Conservation (phyloP, 805 yeast species). For the Huiozyma sinensis region DNA sequence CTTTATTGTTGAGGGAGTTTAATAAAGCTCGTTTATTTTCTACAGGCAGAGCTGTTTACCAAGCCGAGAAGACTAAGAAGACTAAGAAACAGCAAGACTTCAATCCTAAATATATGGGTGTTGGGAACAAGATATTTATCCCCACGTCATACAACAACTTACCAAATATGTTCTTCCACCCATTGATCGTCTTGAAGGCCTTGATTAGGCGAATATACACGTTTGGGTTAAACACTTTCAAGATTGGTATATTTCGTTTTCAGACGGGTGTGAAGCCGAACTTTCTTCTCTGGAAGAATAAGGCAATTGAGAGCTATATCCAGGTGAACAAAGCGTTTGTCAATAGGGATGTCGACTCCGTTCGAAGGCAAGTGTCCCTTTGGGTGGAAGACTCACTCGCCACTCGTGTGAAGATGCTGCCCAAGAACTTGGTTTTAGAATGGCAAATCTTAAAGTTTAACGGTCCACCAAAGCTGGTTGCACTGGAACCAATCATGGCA, state of each 20-base stretch:
- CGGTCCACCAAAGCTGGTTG: slow-evolving; percentile 58
- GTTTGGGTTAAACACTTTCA: slow-evolving; percentile 58
- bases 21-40: not conserved
- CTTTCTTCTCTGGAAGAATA: slow-evolving; percentile 72
- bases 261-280: slow-evolving; percentile 60
- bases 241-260: slow-evolving; percentile 55
- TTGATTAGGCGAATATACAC: slow-evolving; percentile 50
- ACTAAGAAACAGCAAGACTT: slow-evolving; percentile 11
- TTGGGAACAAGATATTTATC: slow-evolving; percentile 36
- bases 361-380: slow-evolving; percentile 39
- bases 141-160: slow-evolving; percentile 39
- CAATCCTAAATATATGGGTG: slow-evolving; percentile 33
- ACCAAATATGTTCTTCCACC: slow-evolving; percentile 35
- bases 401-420: slow-evolving; percentile 43
- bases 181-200: slow-evolving; percentile 34
- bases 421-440: slow-evolving; percentile 46
- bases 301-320: slow-evolving; percentile 66
- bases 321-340: slow-evolving; percentile 80
- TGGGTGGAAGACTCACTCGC: slow-evolving; percentile 53
- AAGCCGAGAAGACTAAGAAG: slow-evolving; percentile 4
- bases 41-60: not conserved
- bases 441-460: slow-evolving; percentile 74
- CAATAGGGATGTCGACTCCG: slow-evolving; percentile 36
- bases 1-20: not conserved
- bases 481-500: slow-evolving; percentile 56